These are phyloP conservation scores for Oxytropis ochrocephala DNA, from an alignment of 306 rosid species.

Conservation along the genomic window DNA sequence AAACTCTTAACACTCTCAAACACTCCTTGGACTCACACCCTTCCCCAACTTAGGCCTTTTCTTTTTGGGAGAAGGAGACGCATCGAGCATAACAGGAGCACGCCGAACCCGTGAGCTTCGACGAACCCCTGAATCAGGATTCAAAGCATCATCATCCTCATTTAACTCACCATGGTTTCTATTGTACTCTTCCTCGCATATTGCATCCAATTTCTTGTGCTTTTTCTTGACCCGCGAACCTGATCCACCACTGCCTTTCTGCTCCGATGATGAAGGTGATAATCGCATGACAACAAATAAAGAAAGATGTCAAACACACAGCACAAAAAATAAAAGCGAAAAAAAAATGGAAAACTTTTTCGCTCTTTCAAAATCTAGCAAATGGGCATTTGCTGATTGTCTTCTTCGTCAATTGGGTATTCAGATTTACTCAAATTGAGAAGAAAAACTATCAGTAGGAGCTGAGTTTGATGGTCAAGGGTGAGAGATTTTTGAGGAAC, in stretches of 20 bases:
- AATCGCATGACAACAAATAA: conserved; percentile 63
- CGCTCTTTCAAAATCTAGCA: conserved; percentile 5
- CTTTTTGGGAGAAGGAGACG: conserved; percentile 62
- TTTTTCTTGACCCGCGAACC: conserved; percentile 68
- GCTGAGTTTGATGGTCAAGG: conserved; percentile 22
- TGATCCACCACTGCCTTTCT: conserved; percentile 35
- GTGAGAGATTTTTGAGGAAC: neutral
- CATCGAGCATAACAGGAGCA: conserved; percentile 77
- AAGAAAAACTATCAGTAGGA: neutral
- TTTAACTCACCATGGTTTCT: conserved; percentile 56
- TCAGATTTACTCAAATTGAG: conserved; percentile 23
- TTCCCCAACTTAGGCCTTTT: conserved; percentile 43
- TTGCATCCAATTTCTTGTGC: conserved; percentile 90
- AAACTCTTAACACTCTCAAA: conserved; percentile 22
- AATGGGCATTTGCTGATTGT: conserved; percentile 31
- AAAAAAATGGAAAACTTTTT: neutral
- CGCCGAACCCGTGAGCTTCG: conserved; percentile 80
- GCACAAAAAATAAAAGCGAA: neutral
- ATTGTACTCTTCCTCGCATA: conserved; percentile 69
- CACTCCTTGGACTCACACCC: conserved; percentile 25
- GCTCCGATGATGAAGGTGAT: conserved; percentile 35
- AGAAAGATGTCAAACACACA: neutral
- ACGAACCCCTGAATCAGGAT: conserved; percentile 43
- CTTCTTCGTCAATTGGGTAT: conserved; percentile 22
- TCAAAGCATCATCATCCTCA: conserved; percentile 36